A percentile compares a stretch with the other conserved stretches of the same genome.
These are phyloP conservation scores for Sergeia podlipaevii DNA, from an alignment of 208 protist genomes.

Conservation along the genomic window DNA sequence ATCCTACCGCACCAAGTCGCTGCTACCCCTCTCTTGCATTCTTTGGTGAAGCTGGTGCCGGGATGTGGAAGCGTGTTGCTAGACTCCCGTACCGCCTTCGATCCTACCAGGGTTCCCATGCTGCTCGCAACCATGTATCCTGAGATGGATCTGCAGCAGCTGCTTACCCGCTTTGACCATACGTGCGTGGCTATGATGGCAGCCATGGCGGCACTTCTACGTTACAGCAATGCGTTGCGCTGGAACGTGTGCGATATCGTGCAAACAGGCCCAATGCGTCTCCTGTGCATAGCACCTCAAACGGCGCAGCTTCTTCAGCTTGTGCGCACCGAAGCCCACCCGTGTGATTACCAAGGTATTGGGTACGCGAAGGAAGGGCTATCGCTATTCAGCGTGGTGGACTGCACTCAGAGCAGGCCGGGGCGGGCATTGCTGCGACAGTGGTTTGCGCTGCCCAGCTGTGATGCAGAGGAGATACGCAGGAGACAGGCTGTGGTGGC, in stretches of 20 bases:
- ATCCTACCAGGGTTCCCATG: constrained; percentile 26
- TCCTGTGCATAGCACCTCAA: constrained; percentile 57
- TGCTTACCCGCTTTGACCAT: constrained; percentile 43
- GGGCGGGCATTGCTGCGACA: constrained; percentile 64
- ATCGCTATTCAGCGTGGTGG: constrained; percentile 67
- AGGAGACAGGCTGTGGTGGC: constrained; percentile 54
- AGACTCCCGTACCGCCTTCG: constrained; percentile 29
- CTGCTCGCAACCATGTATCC: constrained; percentile 52
- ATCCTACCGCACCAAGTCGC: constrained; percentile 35
- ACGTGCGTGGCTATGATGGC: constrained; percentile 58
- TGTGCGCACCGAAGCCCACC: constrained; percentile 69
- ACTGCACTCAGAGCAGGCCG: constrained; percentile 39
- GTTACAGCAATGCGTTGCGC: constrained; percentile 31
- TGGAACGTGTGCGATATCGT: constrained; percentile 67
- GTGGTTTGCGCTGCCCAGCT: constrained; percentile 69
- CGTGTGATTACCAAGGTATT: constrained; percentile 68
- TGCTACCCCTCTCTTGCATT: constrained; percentile 23
- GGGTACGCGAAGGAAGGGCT: constrained; percentile 78
- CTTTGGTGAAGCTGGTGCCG: constrained; percentile 25
- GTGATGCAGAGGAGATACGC: constrained; percentile 45
- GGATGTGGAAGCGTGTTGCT: constrained; percentile 27
- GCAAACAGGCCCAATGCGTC: constrained; percentile 40
- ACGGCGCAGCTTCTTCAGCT: constrained; percentile 60
- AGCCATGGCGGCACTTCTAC: constrained; percentile 68
- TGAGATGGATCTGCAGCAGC: constrained; percentile 19